Conservation (phyloP, 2,329 filamentous ascomycete species). For the Botrytis sinoallii region DNA sequence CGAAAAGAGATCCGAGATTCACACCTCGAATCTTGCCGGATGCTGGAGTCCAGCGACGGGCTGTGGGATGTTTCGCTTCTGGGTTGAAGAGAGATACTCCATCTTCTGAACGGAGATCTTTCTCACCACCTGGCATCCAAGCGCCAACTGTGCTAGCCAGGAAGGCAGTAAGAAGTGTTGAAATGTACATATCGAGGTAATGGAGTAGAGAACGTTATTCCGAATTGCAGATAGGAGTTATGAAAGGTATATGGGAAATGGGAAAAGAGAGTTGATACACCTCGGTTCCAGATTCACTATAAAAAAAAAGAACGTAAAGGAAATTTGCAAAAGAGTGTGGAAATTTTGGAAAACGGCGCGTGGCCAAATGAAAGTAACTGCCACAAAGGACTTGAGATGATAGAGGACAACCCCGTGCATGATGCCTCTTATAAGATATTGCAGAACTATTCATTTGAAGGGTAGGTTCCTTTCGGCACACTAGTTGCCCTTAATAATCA, state of each 20-base stretch:
- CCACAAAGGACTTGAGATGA: not conserved
- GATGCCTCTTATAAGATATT: not conserved
- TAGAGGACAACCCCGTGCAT: not conserved
- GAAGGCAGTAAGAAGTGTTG: constrained; percentile 9
- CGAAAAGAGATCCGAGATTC: constrained; percentile 48
- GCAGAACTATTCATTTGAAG: not conserved
- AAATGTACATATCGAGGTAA: not conserved
- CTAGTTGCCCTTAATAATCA: not conserved
- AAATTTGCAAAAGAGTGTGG: not conserved
- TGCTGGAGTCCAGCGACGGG: constrained; percentile 14
- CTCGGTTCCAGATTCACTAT: not conserved
- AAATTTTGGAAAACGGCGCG: not conserved
- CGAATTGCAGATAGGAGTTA: not conserved
- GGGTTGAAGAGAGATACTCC: constrained; percentile 18
- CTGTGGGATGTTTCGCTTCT: constrained; percentile 7
- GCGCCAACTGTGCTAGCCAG: constrained; percentile 12
- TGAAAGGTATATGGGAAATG: not conserved
- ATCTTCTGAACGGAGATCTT: constrained; percentile 1
- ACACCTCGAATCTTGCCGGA: constrained; percentile 47
- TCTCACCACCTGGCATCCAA: constrained; percentile 16
- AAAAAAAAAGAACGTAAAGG: not conserved
- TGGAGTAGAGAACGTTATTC: not conserved
- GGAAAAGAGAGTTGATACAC: not conserved
- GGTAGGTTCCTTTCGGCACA: not conserved
- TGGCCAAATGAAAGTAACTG: not conserved